Evolutionary conservation across 495 filamentous ascomycete species (phyloP), one percentile per base, ranked within the genome.

Genomic region (Penicillium manginii): DNA sequence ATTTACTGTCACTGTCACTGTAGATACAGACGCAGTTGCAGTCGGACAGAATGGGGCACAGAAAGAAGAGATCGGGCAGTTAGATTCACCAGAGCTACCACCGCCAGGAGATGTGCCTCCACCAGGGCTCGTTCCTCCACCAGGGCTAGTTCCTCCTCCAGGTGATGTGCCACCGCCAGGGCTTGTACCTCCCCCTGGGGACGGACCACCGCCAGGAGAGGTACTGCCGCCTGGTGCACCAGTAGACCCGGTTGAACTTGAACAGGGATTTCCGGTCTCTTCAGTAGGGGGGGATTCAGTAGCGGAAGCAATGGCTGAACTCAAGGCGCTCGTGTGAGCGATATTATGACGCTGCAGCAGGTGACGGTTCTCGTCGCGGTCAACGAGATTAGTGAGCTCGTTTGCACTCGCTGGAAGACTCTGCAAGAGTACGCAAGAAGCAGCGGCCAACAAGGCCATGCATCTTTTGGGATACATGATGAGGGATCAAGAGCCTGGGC

Each of bases 391-490:
- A 11, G 42, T 31, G 29, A 52, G 29, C 22, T 42, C 54, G 47
- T 66, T 55, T 10, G 59, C 59, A n/a, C 29, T 53, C 14, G 57
- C 55, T 2, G 43, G 49, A 14, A 46, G 46, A 33, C 29, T 42
- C 18, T 59, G 57, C 17, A 68, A 22, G 11, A 70, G 37, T 19
- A 62, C 17, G 49, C 59, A 65, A 19, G 57, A 63, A 26, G 55
- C 31, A 35, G 58, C 45, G 21, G 21, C 65, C 55, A 70, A 39
- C 15, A 67, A 49, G 45, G 58, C 19, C 43, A 64, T 26, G 29
- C 39, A 61, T 18, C 49, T 56, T 33, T 54, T 61, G 4, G 59
- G 8, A 59, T 55, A 65, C 67, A 70, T 70, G 14, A 40, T 40
- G 46, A 42, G 18, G 29, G 26, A n/a, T 23, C 4, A 12, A 19